Conservation (phyloP, 208 protist genomes). For the Acanthamoeba castellanii region DNA sequence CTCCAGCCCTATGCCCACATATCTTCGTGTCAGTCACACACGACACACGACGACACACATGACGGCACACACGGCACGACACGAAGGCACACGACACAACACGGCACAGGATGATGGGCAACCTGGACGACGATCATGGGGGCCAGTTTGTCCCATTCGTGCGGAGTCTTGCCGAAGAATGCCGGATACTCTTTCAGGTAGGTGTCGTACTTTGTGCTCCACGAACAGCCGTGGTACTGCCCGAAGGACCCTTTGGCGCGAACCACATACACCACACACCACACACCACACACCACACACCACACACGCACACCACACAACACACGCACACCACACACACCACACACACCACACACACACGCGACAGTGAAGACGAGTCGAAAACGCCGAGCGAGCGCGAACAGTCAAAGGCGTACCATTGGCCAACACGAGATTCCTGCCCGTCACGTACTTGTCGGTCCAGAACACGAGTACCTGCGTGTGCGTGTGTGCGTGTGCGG, state of each 20-base stretch:
- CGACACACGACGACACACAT: neutral
- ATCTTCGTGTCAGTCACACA: too few relatives aligned
- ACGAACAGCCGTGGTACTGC: constrained; percentile 10
- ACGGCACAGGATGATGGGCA: neutral
- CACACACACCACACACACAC: too few relatives aligned
- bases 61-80: neutral
- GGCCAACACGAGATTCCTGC: neutral
- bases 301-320: too few relatives aligned
- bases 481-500: neutral
- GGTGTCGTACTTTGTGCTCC: neutral
- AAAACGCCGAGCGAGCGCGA: too few relatives aligned
- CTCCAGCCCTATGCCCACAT: constrained; percentile 47
- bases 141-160: neutral
- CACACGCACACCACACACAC: too few relatives aligned
- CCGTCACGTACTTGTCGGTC: constrained; percentile 20
- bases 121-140: constrained; percentile 53
- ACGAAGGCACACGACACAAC: neutral
- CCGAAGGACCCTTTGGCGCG: neutral
- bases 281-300: too few relatives aligned
- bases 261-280: too few relatives aligned
- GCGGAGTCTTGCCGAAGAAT: neutral
- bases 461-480: constrained; percentile 10
- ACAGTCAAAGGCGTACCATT: neutral
- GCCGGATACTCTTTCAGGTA: constrained; percentile 16
- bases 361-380: neutral